These are phyloP conservation scores for Pezicula radicicola DNA, from an alignment of 2,329 filamentous ascomycete genomes.

Conservation along the genomic window DNA sequence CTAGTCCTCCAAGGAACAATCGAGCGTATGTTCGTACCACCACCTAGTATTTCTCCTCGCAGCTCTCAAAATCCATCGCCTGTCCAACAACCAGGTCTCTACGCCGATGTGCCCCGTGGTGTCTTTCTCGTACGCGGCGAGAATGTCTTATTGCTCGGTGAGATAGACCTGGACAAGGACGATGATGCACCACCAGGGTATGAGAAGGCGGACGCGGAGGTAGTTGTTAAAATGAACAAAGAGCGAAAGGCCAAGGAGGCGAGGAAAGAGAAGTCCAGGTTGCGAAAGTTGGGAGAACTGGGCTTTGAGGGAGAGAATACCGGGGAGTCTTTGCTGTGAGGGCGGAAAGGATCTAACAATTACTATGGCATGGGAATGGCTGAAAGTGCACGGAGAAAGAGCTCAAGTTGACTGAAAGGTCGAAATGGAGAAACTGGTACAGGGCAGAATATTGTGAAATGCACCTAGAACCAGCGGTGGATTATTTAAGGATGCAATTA, in stretches of 20 bases:
- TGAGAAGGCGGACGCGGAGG: constrained; percentile 59
- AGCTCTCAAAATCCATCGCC: constrained; percentile 14
- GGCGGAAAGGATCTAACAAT: constrained; percentile 1
- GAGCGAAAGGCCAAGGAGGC: constrained; percentile 68
- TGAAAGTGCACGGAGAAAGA: neutral
- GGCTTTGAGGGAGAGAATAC: constrained; percentile 87
- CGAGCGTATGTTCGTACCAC: constrained; percentile 71
- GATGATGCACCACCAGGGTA: constrained; percentile 77
- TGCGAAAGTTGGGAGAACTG: constrained; percentile 69
- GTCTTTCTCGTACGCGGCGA: constrained; percentile 92
- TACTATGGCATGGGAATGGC: neutral
- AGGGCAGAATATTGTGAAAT: constrained; percentile 52
- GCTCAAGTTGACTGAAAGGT: neutral
- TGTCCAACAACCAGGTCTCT: constrained; percentile 50
- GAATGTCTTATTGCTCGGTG: constrained; percentile 92
- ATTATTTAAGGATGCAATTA: neutral
- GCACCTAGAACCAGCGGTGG: constrained; percentile 28
- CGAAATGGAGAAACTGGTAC: constrained; percentile 11
- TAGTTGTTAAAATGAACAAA: constrained; percentile 72
- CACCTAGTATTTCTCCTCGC: constrained; percentile 37
- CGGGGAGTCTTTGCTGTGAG: constrained; percentile 69
- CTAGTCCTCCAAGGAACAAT: constrained; percentile 90
- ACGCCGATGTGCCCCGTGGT: constrained; percentile 81
- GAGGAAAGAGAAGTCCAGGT: constrained; percentile 66
- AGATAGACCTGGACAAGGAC: constrained; percentile 95